phyloP scores from a whole-genome alignment of 2,329 filamentous ascomycete genomes.

The Alternaria brassicicola region DNA sequence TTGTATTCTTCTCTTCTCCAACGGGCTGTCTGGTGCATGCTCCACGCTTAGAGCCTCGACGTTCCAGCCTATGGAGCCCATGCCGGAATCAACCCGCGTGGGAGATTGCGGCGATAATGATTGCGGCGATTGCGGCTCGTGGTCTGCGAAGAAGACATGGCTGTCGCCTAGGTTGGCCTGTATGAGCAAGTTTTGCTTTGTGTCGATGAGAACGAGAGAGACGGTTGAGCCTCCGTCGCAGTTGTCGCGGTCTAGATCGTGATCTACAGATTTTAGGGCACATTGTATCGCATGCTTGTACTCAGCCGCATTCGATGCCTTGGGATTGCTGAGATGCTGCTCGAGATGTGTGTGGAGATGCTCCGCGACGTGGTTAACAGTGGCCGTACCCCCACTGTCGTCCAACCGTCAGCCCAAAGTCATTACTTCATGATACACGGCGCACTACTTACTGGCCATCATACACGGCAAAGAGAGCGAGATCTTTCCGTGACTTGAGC shows the following conservation, averaged over 20 bases:
- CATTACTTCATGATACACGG: neutral
- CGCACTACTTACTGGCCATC: constrained; percentile 30
- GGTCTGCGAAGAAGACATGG: constrained; percentile 27
- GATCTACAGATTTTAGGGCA: constrained; percentile 28
- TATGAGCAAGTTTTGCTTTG: constrained; percentile 27
- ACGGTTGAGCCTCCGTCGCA: constrained; percentile 33
- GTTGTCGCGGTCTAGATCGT: constrained; percentile 22
- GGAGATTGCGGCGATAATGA: constrained; percentile 8
- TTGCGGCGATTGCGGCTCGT: constrained; percentile 9
- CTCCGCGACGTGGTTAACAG: constrained; percentile 23
- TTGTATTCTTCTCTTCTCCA: constrained; percentile 30
- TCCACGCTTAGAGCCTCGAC: constrained; percentile 25
- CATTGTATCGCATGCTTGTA: constrained; percentile 32
- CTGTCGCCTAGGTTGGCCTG: constrained; percentile 34
- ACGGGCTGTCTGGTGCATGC: constrained; percentile 25
- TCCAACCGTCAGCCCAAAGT: constrained; percentile 7
- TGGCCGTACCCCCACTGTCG: constrained; percentile 27
- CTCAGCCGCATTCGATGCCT: constrained; percentile 20
- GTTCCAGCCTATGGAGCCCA: constrained; percentile 22
- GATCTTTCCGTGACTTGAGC: constrained; percentile 29
- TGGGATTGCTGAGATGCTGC: constrained; percentile 22
- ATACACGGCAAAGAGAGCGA: constrained; percentile 32
- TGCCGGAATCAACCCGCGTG: constrained; percentile 6
- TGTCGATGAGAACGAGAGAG: constrained; percentile 30
- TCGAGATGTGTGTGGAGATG: constrained; percentile 29